Base-by-base conservation (phyloP, 805 yeast species). In the Lachancea kluyveri region DNA sequence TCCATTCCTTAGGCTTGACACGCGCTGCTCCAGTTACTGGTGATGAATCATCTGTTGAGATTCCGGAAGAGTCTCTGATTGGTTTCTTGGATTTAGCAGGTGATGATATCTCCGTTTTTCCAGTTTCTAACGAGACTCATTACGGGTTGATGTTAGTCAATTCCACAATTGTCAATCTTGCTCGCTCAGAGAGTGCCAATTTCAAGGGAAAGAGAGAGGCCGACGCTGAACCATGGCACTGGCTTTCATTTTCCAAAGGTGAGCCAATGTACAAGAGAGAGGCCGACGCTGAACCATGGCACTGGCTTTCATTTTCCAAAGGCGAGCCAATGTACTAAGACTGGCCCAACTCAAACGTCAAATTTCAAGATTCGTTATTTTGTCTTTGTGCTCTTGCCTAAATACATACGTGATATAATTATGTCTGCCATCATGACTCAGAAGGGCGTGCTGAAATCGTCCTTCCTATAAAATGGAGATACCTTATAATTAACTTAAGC, bases 51-150 rank as follows among this genome's bases (percentile, higher is more conserved):
- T 24, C 39, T 12, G 21, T 37, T 17, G 29, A 40, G 5, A 30
- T 57, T 29, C 60, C 62, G 24, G 43, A 41, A 11, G 60, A 55
- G 41, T 52, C 60, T 13, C 36, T 57, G n/a, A 30, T 50, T 15
- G 52, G 52, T 9, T 54, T 46, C 37, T 31, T 55, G 25, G 58
- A 54, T 33, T 39, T 55, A 10, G 45, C 49, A 16, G 48, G 46
- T 23, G 44, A 40, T 17, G 59, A 57, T 28, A 29, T 56, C 29
- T 49, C 52, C 7, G 35, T 52, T 15, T 28, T 50, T 21, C 59
- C 59, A 26, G 44, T 50, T 16, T 23, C 43, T n/a, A 54, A 55
- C 27, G 42, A 42, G 8, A 55, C 59, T 10, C 40, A 36, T 18
- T 46, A 40, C 26, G 60, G 60, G 28, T 16, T 55, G 8, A 28